Evolutionary conservation across 371 early-diverging fungal species (phyloP).

Genomic region (Mucor sp.): DNA sequence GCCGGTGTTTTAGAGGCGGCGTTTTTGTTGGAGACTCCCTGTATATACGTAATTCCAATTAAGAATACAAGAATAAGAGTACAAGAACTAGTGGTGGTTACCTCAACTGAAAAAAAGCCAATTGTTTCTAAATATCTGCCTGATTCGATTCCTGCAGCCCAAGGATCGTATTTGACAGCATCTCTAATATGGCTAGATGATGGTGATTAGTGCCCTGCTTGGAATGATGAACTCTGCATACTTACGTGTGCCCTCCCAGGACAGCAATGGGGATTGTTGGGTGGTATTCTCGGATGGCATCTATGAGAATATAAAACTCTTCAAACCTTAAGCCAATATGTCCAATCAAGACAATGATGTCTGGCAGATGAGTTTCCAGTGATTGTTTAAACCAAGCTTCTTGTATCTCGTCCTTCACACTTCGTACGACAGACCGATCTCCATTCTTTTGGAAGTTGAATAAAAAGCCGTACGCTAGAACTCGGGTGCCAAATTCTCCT

Average conservation of each 20-base stretch:
- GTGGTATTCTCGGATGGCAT: slow-evolving; percentile 53
- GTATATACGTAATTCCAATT: slow-evolving; percentile 3
- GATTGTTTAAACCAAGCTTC: slow-evolving; percentile 61
- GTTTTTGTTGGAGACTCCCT: slow-evolving; percentile 18
- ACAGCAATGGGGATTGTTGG: slow-evolving; percentile 59
- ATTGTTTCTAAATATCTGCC: slow-evolving; percentile 65
- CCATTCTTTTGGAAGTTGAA: slow-evolving; percentile 53
- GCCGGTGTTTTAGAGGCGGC: slow-evolving; percentile 10
- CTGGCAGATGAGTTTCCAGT: slow-evolving; percentile 46
- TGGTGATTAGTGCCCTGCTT: neutral
- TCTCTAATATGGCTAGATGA: slow-evolving; percentile 54
- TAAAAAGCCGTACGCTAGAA: slow-evolving; percentile 60
- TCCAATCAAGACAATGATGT: slow-evolving; percentile 58
- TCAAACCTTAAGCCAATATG: slow-evolving; percentile 54
- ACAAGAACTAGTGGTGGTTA: slow-evolving; percentile 9
- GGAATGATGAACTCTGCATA: neutral
- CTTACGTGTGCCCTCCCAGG: slow-evolving; percentile 58
- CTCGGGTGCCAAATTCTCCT: slow-evolving; percentile 58
- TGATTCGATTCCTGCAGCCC: slow-evolving; percentile 57
- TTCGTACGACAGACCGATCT: slow-evolving; percentile 42
- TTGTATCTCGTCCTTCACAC: slow-evolving; percentile 48
- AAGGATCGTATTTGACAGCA: slow-evolving; percentile 49
- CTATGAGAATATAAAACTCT: slow-evolving; percentile 49
- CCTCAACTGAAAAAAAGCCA: slow-evolving; percentile 58
- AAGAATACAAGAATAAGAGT: neutral